A percentile compares a stretch with the other conserved stretches of the same genome.
These are phyloP conservation scores for Aspergillus sp. DNA, from an alignment of 2,329 filamentous ascomycete species.

Conservation along the genomic window DNA sequence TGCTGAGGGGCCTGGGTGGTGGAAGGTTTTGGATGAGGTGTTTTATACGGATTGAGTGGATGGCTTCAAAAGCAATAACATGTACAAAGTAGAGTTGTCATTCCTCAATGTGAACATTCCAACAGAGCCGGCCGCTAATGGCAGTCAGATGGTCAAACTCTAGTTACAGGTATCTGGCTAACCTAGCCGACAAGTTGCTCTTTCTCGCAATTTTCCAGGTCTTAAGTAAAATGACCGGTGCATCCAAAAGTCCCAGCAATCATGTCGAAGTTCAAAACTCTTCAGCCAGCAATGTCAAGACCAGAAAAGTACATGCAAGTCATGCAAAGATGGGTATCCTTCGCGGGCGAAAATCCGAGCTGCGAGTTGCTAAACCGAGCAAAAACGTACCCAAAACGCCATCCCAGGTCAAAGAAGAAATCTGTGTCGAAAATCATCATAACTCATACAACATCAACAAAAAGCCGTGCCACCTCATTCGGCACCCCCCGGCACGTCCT, in stretches of 20 bases:
- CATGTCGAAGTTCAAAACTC: background rate
- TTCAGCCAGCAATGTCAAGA: slow-evolving; percentile 1
- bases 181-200: background rate
- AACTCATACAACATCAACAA: slow-evolving; percentile 18
- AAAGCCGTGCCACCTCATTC: slow-evolving; percentile 23
- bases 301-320: slow-evolving; percentile 16
- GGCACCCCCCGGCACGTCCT: slow-evolving; percentile 39
- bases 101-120: background rate
- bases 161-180: background rate
- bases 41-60: slow-evolving; percentile 30
- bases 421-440: slow-evolving; percentile 20
- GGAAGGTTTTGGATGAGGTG: slow-evolving; percentile 37
- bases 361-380: slow-evolving; percentile 14
- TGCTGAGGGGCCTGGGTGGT: slow-evolving; percentile 37
- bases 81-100: background rate
- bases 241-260: background rate
- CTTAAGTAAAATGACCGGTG: background rate
- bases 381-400: slow-evolving; percentile 26
- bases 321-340: slow-evolving; percentile 27
- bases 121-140: background rate
- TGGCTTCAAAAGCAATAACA: background rate
- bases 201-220: background rate
- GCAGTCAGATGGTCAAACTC: background rate
- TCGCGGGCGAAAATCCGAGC: slow-evolving; percentile 18
- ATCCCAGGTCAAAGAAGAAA: slow-evolving; percentile 11